Conservation (phyloP, 225 moss, liverwort and hornwort species). For the Takakia lepidozioides region DNA sequence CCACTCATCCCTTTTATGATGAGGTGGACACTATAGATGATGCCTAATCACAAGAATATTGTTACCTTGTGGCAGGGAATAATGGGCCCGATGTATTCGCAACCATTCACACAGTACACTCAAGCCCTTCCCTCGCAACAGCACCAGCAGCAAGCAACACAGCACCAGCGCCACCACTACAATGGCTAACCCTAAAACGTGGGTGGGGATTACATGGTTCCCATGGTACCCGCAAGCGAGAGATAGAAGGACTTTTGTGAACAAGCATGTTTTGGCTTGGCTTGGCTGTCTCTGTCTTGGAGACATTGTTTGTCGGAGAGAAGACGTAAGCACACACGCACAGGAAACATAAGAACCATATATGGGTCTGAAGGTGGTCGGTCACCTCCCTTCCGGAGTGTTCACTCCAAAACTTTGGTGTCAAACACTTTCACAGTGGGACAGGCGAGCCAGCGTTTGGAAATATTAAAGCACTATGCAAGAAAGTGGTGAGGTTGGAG, state of each 20-base stretch:
- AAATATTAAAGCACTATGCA: no score
- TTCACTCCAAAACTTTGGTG: no score
- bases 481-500: no score
- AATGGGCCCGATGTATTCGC: slow-evolving; percentile 54
- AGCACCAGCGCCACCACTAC: slow-evolving; percentile 54
- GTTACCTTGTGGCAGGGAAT: slow-evolving; percentile 23
- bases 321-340: no score
- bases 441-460: no score
- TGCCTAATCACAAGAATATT: neutral
- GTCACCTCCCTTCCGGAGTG: no score
- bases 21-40: neutral
- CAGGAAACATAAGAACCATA: neutral
- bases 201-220: neutral
- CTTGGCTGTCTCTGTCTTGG: neutral
- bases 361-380: slow-evolving; percentile 1
- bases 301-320: neutral
- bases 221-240: neutral
- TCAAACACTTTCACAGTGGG: no score
- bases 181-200: slow-evolving; percentile 30
- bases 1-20: no score
- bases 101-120: slow-evolving; percentile 60
- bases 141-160: slow-evolving; percentile 27
- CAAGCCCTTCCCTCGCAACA: slow-evolving; percentile 29
- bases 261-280: neutral
- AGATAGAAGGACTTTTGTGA: neutral